These are phyloP conservation scores for Penicillium hordei DNA, from an alignment of 2,329 filamentous ascomycete genomes.

Conservation along the genomic window DNA sequence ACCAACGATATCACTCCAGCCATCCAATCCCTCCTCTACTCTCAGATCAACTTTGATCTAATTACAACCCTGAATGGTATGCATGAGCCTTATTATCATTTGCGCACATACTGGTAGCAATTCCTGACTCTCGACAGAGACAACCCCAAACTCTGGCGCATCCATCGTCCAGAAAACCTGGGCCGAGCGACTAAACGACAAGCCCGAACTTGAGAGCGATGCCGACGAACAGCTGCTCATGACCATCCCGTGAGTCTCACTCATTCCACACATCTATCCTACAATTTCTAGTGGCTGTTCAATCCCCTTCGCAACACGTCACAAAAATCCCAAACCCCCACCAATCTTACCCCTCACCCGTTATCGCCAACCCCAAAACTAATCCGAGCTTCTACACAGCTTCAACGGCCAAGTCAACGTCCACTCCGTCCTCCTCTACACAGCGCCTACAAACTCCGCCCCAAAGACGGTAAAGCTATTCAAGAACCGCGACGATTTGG, in stretches of 20 bases:
- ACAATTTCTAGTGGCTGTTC: not conserved
- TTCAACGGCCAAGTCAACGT: conserved; percentile 94
- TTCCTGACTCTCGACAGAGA: conserved; percentile 46
- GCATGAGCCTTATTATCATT: not conserved
- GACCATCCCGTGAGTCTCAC: conserved; percentile 70
- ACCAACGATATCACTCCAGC: conserved; percentile 89
- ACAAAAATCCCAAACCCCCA: conserved; percentile 15
- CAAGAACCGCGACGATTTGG: conserved; percentile 81
- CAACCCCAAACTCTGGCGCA: conserved; percentile 64
- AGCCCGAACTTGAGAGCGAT: conserved; percentile 79
- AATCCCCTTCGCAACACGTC: not conserved
- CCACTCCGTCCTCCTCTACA: conserved; percentile 82
- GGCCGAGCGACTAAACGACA: conserved; percentile 69
- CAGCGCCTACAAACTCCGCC: conserved; percentile 67
- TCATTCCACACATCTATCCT: not conserved
- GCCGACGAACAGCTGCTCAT: conserved; percentile 93
- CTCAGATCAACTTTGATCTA: conserved; percentile 84
- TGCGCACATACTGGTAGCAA: not conserved
- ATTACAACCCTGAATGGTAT: conserved; percentile 77
- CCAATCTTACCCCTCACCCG: conserved; percentile 27
- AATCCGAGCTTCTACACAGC: conserved; percentile 45
- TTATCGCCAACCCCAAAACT: conserved; percentile 8
- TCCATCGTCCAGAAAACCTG: conserved; percentile 87
- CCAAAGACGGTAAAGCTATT: conserved; percentile 84
- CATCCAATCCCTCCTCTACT: conserved; percentile 85